Evolutionary conservation across 2,329 filamentous ascomycete species (phyloP), one percentile per base, ranked within the genome.

Genomic region (Scedosporium dehoogii): DNA sequence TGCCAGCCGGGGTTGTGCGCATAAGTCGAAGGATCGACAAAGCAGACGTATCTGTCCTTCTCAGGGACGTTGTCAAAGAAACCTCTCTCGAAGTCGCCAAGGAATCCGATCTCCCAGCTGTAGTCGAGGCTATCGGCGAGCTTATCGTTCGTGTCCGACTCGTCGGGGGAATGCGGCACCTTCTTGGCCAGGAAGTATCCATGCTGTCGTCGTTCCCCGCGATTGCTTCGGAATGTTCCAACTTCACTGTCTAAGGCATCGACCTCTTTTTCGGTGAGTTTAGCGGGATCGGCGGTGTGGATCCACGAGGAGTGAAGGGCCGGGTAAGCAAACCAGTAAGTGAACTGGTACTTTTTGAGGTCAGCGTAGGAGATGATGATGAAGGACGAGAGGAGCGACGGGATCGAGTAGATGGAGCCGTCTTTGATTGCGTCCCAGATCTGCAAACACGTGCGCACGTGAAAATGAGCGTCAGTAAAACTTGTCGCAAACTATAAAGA

Each of bases 371-470:
- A 96, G 56, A 97, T 85, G 63, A 96, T 86, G 27, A 90, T 83
- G 73, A 97, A 97, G 6, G 91, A 94, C 4, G 91, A 87, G 18
- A 99, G 85, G 2, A 97, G 82, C 4, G 93, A 97, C 2, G 94
- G 94, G 59, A 93, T 90, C 9, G 92, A 94, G 76, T 96, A 97
- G 68, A 99, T 96, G 48, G 91, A 96, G 63, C 92, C 93, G 75
- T 99, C 94, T 67, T 92, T 88, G 70, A 99, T 97, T 27, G 94
- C 93, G 74, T 97, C 92, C 93, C 93, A 97, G 65, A 99, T 92
- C 89, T 96, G 71, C n/a, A 44, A 23, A 18, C 27, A 27, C n/a
- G 3, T 10, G 23, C 53, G 7, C n/a, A 7, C n/a, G n/a, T 3
- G 44, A 42, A 10, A 23, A 42, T 23, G 9, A 55, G 1, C 14